Base-by-base conservation (phyloP, 139 green algal genomes). In the Chlamydomonas incerta region DNA sequence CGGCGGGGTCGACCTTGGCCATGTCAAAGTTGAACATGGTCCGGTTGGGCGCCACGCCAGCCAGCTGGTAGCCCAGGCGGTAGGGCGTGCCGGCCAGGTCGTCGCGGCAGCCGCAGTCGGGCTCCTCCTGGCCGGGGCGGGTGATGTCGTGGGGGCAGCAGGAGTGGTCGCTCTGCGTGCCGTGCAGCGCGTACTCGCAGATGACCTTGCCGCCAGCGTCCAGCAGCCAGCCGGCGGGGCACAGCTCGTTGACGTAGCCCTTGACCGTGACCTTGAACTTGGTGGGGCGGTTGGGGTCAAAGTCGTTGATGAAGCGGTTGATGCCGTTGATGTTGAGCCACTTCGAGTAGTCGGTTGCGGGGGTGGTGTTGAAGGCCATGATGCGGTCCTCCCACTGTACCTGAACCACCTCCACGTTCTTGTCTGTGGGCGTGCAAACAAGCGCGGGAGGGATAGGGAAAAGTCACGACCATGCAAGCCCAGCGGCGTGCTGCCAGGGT, bases 251-350 rank as follows among this genome's bases (percentile, higher is more conserved):
- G 15, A 92, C 79, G 11, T 29, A 87, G 33, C 88, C 88, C 10
- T 29, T 31, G 23, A 89, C 28, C 5, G 23, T 80, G 47, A 91
- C 28, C 17, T 46, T 74, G 23, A 91, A 52, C 18, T 63, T 46
- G 13, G 34, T 33, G 46, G 83, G 79, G 0, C 52, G 0, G 57
- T 65, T 63, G 24, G 72, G 52, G 74, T 88, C 74, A 35, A 92
- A 90, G n/a, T 90, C 88, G 31, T 83, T 65, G 21, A 82, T 34
- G 68, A 89, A 92, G 47, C 62, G 73, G 81, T 92, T 87, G 77
- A 92, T 87, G 74, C 52, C 63, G 41, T 88, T 81, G 74, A 92
- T 72, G 88, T 88, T 87, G 31, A 92, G 84, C 88, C 88, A 92
- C 35, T 90, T 87, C 29, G 85, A 79, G 62, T 66, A 82, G 74